These are phyloP conservation scores for Sclerotinia nivalis DNA, from an alignment of 2,329 filamentous ascomycete genomes.

Conservation along the genomic window DNA sequence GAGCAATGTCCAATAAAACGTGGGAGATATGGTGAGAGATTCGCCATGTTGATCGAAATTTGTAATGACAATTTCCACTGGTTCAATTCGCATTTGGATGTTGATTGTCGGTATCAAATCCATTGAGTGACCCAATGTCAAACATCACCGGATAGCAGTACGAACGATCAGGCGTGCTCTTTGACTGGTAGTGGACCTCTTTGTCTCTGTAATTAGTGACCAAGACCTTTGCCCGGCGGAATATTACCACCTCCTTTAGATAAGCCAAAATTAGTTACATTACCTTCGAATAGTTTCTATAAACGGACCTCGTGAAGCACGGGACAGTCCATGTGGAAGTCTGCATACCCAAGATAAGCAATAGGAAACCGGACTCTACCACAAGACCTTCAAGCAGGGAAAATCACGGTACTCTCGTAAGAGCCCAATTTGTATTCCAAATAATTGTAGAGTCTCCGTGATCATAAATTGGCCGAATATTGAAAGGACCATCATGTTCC, in stretches of 20 bases:
- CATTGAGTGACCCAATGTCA: background rate
- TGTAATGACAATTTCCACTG: background rate
- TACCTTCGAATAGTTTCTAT: background rate
- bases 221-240: background rate
- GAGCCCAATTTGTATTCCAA: background rate
- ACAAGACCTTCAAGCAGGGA: background rate
- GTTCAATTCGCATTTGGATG: background rate
- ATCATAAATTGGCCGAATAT: background rate
- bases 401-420: background rate
- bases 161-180: constrained; percentile 2
- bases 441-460: background rate
- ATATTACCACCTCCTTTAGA: background rate
- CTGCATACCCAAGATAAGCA: constrained; percentile 10
- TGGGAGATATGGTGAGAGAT: background rate
- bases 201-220: constrained; percentile 13
- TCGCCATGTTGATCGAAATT: background rate
- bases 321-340: constrained; percentile 4
- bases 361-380: background rate
- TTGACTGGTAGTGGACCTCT: background rate
- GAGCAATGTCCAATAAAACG: background rate
- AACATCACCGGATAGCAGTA: background rate
- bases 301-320: constrained; percentile 3
- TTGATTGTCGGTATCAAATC: background rate
- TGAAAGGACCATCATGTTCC: background rate
- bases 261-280: background rate